A percentile compares a stretch with the other conserved stretches of the same genome.
phyloP scores from a whole-genome alignment of 441 rosid genomes.

The Euphorbia schlechtendalii region DNA sequence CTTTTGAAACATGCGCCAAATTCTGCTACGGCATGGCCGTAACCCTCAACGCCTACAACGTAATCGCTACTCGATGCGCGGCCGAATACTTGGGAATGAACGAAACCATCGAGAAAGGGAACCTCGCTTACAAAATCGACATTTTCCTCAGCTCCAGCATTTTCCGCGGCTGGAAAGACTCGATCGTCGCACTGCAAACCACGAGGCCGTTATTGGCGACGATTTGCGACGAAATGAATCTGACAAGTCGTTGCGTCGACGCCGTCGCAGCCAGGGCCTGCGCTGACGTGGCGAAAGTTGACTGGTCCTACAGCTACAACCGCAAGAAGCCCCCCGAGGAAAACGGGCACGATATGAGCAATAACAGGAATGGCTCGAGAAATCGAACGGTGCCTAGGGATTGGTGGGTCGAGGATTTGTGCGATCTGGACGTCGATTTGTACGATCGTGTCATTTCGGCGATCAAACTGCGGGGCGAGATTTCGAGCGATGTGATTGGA shows the following conservation, averaged over 20 bases:
- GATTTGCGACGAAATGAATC: constrained; percentile 53
- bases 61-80: constrained; percentile 61
- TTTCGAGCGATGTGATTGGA: constrained; percentile 53
- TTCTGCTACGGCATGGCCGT: constrained; percentile 77
- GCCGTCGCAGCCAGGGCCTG: constrained; percentile 63
- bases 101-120: constrained; percentile 68
- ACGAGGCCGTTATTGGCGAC: constrained; percentile 48
- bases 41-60: constrained; percentile 69
- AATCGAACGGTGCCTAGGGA: constrained; percentile 58
- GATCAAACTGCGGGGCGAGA: constrained; percentile 38
- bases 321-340: constrained; percentile 61
- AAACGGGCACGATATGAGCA: constrained; percentile 35
- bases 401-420: constrained; percentile 91
- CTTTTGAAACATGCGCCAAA: constrained; percentile 72
- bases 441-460: constrained; percentile 48
- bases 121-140: constrained; percentile 68
- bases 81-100: constrained; percentile 78
- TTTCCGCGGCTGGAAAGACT: constrained; percentile 83
- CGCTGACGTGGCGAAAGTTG: constrained; percentile 52
- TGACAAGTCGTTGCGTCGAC: constrained; percentile 51
- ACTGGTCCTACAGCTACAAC: constrained; percentile 78
- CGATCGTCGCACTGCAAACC: constrained; percentile 64
- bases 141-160: constrained; percentile 68
- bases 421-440: constrained; percentile 63
- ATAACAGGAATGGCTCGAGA: constrained; percentile 30